These are phyloP conservation scores for Colletotrichum sp. DNA, from an alignment of 2,329 filamentous ascomycete genomes.

Conservation along the genomic window DNA sequence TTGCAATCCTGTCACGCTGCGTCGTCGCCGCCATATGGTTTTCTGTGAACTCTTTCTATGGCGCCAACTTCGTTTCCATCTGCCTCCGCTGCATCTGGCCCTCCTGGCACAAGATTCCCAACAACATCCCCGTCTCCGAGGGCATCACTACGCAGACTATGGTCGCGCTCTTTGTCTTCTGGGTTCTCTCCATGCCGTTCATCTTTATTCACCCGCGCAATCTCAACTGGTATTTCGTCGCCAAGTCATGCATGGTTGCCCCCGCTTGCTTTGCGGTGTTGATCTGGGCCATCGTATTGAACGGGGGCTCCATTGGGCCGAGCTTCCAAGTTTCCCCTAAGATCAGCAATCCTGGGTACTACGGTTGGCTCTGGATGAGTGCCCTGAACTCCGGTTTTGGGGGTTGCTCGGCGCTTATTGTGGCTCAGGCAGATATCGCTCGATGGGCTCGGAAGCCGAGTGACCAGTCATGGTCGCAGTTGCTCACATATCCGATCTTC, in stretches of 20 bases:
- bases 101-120: constrained; percentile 26
- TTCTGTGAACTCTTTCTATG: background rate
- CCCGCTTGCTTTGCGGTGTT: constrained; percentile 28
- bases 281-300: constrained; percentile 26
- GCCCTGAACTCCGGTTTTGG: background rate
- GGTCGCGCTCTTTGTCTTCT: constrained; percentile 28
- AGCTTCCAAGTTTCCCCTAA: background rate
- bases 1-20: background rate
- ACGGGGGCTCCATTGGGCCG: background rate
- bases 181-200: constrained; percentile 28
- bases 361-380: background rate
- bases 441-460: background rate
- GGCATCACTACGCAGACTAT: constrained; percentile 28
- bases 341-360: background rate
- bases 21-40: background rate
- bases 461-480: background rate
- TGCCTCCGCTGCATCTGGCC: constrained; percentile 30
- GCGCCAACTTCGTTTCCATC: constrained; percentile 27
- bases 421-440: background rate
- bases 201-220: constrained; percentile 30
- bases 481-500: background rate
- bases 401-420: background rate
- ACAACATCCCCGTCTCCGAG: constrained; percentile 27
- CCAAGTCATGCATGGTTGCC: constrained; percentile 27
- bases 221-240: constrained; percentile 26